Percentiles rank a stretch among this genome's conserved stretches.
phyloP scores from a whole-genome alignment of 371 early-diverging fungal genomes.

The Sporodiniella umbellata region DNA sequence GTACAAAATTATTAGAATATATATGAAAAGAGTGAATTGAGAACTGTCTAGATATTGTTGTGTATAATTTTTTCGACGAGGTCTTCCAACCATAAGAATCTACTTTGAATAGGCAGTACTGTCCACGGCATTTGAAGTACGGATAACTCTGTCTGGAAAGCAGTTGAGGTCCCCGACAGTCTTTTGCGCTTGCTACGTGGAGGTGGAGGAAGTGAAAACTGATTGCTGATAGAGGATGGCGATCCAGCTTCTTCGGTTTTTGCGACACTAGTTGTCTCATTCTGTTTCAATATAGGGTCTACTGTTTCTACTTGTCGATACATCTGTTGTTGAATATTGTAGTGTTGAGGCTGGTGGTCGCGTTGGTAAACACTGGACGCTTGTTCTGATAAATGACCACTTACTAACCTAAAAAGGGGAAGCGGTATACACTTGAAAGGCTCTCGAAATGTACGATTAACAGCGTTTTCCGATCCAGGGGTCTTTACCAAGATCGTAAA shows the following conservation, averaged over 20 bases:
- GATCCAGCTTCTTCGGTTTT: too few relatives aligned
- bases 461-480: slow-evolving; percentile 27
- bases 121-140: slow-evolving; percentile 11
- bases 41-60: neutral
- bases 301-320: slow-evolving; percentile 11
- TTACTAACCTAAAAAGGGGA: slow-evolving; percentile 20
- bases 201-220: slow-evolving; percentile 24
- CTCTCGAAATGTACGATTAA: slow-evolving; percentile 34
- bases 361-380: slow-evolving; percentile 22
- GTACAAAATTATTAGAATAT: neutral
- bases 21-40: neutral
- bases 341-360: slow-evolving; percentile 2
- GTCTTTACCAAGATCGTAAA: slow-evolving; percentile 33
- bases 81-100: slow-evolving; percentile 35
- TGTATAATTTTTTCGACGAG: slow-evolving; percentile 27
- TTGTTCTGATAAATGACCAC: slow-evolving; percentile 28
- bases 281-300: neutral
- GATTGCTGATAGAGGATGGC: neutral
- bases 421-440: slow-evolving; percentile 33
- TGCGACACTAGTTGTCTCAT: too few relatives aligned
- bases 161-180: slow-evolving; percentile 1
- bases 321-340: slow-evolving; percentile 18
- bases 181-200: slow-evolving; percentile 26
- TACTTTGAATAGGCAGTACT: slow-evolving; percentile 23
- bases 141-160: neutral